Conservation (phyloP, 2,329 filamentous ascomycete species). For the Fusarium illudens region DNA sequence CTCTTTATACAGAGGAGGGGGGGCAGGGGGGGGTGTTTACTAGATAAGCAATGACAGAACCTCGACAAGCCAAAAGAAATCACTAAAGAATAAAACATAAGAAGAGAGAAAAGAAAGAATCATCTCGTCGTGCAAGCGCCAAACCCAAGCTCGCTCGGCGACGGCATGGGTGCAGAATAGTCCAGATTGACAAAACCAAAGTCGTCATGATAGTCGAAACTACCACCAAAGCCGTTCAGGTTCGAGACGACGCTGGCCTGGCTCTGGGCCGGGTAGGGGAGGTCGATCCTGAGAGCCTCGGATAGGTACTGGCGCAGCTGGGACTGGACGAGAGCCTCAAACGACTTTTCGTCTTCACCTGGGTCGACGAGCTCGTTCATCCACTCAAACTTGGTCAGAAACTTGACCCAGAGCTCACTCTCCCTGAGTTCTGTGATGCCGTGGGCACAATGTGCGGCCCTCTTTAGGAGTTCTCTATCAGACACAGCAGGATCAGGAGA, state of each 20-base stretch:
- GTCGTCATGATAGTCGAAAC: background rate
- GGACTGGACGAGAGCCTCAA: slow-evolving; percentile 25
- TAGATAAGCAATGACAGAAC: background rate
- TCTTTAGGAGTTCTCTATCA: slow-evolving; percentile 16
- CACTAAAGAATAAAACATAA: background rate
- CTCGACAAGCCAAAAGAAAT: background rate
- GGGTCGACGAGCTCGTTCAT: slow-evolving; percentile 35
- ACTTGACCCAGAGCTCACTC: slow-evolving; percentile 28
- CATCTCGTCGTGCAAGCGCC: background rate
- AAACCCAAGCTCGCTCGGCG: background rate
- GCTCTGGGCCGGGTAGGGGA: slow-evolving; percentile 26
- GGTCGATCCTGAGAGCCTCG: slow-evolving; percentile 20
- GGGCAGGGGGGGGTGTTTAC: too few relatives aligned
- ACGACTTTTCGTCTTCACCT: slow-evolving; percentile 29
- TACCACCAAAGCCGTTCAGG: background rate
- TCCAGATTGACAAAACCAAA: slow-evolving; percentile 5
- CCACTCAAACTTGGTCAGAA: slow-evolving; percentile 35
- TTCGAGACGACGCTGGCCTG: background rate
- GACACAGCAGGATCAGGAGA: background rate
- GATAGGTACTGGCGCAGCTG: slow-evolving; percentile 32
- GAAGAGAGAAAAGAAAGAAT: background rate
- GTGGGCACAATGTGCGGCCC: slow-evolving; percentile 15
- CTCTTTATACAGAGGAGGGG: too few relatives aligned
- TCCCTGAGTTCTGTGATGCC: slow-evolving; percentile 16
- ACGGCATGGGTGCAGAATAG: background rate